Percentiles rank a stretch among this genome's conserved stretches.
phyloP scores from a whole-genome alignment of 805 yeast species.

The Maudiozyma bulderi region DNA sequence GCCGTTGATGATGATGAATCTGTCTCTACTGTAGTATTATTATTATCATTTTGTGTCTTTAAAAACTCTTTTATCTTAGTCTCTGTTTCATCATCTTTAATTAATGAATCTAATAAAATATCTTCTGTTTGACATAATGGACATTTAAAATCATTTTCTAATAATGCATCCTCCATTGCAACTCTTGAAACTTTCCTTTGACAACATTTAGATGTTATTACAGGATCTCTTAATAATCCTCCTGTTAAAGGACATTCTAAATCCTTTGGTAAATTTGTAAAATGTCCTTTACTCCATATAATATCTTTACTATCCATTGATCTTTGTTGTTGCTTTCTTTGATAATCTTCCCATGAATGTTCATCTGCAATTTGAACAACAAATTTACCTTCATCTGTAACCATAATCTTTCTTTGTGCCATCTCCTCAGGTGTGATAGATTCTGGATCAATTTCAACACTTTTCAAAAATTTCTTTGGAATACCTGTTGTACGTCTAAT shows the following conservation, averaged over 20 bases:
- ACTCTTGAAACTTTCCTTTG: conserved; percentile 46
- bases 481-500: conserved; percentile 94
- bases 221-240: conserved; percentile 60
- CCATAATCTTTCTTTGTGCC: conserved; percentile 54
- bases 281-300: conserved; percentile 37
- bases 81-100: conserved; percentile 50
- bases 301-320: conserved; percentile 33
- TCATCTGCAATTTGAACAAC: conserved; percentile 94
- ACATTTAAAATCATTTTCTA: conserved; percentile 82
- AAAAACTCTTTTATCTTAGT: conserved; percentile 44
- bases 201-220: conserved; percentile 74
- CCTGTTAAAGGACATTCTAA: conserved; percentile 63
- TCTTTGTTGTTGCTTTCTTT: conserved; percentile 43
- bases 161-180: conserved; percentile 52
- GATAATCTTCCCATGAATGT: conserved; percentile 81
- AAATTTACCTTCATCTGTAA: conserved; percentile 90
- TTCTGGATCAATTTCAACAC: conserved; percentile 45
- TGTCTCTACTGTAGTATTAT: background rate
- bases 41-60: conserved; percentile 15
- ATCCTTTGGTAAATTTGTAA: conserved; percentile 40
- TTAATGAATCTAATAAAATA: conserved; percentile 62
- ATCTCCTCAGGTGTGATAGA: conserved; percentile 59
- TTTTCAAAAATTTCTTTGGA: conserved; percentile 83
- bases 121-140: conserved; percentile 77
- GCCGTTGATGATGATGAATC: background rate